Conservation (phyloP, 768 basidiomycete genomes). For the Phylloporus scabripes region DNA sequence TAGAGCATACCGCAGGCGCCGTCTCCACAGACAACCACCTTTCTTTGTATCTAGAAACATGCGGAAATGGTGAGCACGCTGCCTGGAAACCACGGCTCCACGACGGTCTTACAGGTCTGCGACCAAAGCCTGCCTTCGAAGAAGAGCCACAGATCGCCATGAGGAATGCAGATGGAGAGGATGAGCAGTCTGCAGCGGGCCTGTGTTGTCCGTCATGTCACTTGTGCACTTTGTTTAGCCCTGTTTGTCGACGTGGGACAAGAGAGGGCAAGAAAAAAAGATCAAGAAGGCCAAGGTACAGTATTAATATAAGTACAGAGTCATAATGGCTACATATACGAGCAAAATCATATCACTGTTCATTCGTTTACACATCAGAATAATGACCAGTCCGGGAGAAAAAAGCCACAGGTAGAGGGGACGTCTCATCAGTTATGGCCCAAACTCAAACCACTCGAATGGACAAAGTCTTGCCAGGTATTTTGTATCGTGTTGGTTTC, state of each 20-base stretch:
- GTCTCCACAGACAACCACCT: conserved; percentile 91
- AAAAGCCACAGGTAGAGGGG: too few relatives aligned
- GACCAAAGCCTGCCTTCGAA: conserved; percentile 49
- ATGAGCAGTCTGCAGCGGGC: neutral
- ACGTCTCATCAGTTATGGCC: conserved; percentile 9
- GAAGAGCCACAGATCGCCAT: conserved; percentile 60
- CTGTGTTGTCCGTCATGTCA: conserved; percentile 4
- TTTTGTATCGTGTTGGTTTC: conserved; percentile 54
- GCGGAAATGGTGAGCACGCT: conserved; percentile 13
- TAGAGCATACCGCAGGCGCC: conserved; percentile 74
- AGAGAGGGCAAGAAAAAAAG: neutral
- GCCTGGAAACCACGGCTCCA: conserved; percentile 4
- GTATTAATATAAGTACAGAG: conserved; percentile 3
- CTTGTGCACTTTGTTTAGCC: conserved; percentile 14
- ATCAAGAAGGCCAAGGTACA: conserved; percentile 23
- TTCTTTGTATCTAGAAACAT: conserved; percentile 42
- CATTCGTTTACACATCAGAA: neutral
- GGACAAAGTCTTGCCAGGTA: conserved; percentile 62
- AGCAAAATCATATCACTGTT: conserved; percentile 4
- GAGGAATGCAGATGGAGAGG: conserved; percentile 9
- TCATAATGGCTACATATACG: conserved; percentile 19
- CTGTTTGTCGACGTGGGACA: conserved; percentile 13
- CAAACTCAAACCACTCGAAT: conserved; percentile 23
- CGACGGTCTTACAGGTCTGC: conserved; percentile 27
- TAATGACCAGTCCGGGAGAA: neutral